Percentiles rank a stretch among this genome's conserved stretches.
Conservation (phyloP, 1,284 basidiomycete species). For the Thecaphora thlaspeos region DNA sequence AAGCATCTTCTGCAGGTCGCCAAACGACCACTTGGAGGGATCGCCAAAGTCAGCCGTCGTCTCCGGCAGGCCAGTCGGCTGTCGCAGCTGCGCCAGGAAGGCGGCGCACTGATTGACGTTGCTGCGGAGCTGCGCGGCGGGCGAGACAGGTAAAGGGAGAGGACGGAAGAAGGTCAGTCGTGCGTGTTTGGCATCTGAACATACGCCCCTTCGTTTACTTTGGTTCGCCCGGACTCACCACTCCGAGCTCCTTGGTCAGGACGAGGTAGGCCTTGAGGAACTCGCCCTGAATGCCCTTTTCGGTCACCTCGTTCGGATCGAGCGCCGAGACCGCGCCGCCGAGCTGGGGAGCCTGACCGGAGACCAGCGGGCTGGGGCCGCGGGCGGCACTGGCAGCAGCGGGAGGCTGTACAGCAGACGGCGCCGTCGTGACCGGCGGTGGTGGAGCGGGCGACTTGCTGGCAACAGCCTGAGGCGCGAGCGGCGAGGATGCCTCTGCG, state of each 20-base stretch:
- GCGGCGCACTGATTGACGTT: conserved; percentile 34
- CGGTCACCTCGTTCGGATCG: conserved; percentile 25
- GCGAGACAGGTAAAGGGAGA: no score
- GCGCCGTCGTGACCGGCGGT: conserved; percentile 4
- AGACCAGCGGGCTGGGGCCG: conserved; percentile 9
- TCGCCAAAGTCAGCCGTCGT: conserved; percentile 38
- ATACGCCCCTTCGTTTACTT: no score
- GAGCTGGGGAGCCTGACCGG: conserved; percentile 18
- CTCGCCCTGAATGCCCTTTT: conserved; percentile 49
- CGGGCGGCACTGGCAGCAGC: background rate
- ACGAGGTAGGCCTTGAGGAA: conserved; percentile 56
- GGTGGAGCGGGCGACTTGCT: conserved; percentile 5
- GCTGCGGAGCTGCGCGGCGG: conserved; percentile 7
- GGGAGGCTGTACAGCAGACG: conserved; percentile 1
- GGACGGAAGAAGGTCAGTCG: no score
- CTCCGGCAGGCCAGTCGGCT: conserved; percentile 27
- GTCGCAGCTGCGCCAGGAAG: conserved; percentile 54
- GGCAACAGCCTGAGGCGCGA: background rate
- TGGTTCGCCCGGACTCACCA: background rate
- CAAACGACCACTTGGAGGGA: conserved; percentile 56
- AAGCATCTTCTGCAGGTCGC: conserved; percentile 53
- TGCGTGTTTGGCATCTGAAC: no score
- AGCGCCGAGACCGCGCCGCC: conserved; percentile 13
- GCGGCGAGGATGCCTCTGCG: conserved; percentile 3
- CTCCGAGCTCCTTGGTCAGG: conserved; percentile 57